Evolutionary conservation across 352 stramenopile genomes (phyloP), one percentile per base, ranked within the genome.

Genomic region (Globisporangium takayamanum): DNA sequence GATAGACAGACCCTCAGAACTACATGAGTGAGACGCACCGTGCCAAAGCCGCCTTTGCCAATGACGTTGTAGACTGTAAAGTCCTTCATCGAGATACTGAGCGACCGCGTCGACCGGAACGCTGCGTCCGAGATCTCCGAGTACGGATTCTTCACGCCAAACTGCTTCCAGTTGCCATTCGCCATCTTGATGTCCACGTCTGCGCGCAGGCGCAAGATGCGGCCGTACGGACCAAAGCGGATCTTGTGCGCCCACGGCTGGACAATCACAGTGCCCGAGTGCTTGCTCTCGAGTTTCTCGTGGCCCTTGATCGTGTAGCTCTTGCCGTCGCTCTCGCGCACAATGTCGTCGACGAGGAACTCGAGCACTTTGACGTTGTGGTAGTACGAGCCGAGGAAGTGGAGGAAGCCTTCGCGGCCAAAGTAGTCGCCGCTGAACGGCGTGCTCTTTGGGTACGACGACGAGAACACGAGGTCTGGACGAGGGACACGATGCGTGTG

Each of bases 1-100:
- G 2, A 3, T 3, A 33, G 28, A 3, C 28, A 33, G 28, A 3
- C 28, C 28, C 28, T 33, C 28, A 33, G 3, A 46, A 46, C 41
- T 7, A 8, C 15, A 8, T 46, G 14, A 22, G 25, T 14, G 48
- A 39, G n/a, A 26, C 60, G 20, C 55, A 77, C 86, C 8, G 86
- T 95, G 54, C 84, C 84, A 47, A 95, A 94, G 5, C 84, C 84
- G 15, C 86, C 84, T 67, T 95, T 95, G 45, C 86, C 86, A 53
- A 95, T 95, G 53, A 95, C 86, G 44, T 94, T 94, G 72, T 94
- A 95, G 47, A 94, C 84, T 5, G 86, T 95, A 45, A 94, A 95
- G 51, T 94, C 86, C 59, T 94, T 92, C 64, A 95, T 82, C 11
- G 84, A 95, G 57, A 95, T 93, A 72, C 80, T 90, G 26, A 94